Conservation (phyloP, 1,284 basidiomycete genomes). For the Lignosus rhinocerotis region DNA sequence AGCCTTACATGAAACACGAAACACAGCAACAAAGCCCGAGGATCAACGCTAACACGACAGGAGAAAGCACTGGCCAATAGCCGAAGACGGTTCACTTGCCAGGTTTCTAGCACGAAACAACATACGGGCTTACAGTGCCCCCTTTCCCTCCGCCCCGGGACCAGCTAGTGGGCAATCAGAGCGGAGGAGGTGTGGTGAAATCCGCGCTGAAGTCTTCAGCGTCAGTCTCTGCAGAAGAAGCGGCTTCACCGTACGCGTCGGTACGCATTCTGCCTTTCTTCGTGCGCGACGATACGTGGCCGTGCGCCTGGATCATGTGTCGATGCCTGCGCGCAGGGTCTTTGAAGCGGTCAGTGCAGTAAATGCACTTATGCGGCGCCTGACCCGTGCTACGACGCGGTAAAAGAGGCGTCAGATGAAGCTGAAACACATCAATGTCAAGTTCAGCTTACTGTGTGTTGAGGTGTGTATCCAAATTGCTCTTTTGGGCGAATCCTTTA, state of each 20-base stretch:
- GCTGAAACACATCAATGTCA: constrained; percentile 4
- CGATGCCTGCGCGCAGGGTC: constrained; percentile 64
- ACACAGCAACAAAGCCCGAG: not conserved
- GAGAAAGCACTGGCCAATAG: not conserved
- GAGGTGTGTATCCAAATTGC: constrained; percentile 58
- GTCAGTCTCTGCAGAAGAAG: constrained; percentile 6
- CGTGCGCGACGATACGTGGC: constrained; percentile 46
- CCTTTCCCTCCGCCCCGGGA: not conserved
- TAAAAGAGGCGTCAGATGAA: not conserved
- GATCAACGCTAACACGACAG: no score
- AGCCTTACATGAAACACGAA: not conserved
- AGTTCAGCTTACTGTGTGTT: constrained; percentile 54
- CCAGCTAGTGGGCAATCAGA: not conserved
- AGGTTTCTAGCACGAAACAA: not conserved
- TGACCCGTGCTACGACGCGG: constrained; percentile 48
- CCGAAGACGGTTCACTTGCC: not conserved
- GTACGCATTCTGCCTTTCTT: constrained; percentile 21
- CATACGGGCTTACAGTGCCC: not conserved
- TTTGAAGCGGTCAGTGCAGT: constrained; percentile 56
- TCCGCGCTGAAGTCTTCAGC: not conserved
- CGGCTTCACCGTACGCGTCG: not conserved
- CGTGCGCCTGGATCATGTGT: constrained; percentile 56
- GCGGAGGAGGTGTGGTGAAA: not conserved
- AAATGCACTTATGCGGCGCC: constrained; percentile 55
- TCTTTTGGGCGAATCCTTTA: constrained; percentile 61